These are phyloP conservation scores for Alternaria infectoria DNA, from an alignment of 2,329 filamentous ascomycete species.

Conservation along the genomic window DNA sequence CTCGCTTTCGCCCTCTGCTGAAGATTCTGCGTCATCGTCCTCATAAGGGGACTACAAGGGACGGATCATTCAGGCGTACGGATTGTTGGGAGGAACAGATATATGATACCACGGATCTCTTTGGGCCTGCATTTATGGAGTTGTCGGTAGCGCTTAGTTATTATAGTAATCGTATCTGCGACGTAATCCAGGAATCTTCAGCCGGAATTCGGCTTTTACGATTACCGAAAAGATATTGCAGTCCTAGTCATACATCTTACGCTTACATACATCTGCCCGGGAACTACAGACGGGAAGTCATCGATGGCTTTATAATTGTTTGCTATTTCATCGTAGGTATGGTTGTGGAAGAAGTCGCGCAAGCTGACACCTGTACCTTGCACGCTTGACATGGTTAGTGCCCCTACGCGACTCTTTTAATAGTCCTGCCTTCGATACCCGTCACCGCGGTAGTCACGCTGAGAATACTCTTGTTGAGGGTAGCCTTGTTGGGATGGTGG, in stretches of 20 bases:
- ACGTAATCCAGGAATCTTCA: background rate
- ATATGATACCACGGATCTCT: slow-evolving; percentile 14
- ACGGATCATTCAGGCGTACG: background rate
- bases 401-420: background rate
- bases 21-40: slow-evolving; percentile 39
- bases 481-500: slow-evolving; percentile 5
- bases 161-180: background rate
- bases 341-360: background rate
- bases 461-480: slow-evolving; percentile 12
- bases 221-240: background rate
- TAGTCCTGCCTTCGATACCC: slow-evolving; percentile 17
- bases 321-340: background rate
- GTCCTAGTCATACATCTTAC: background rate
- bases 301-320: background rate
- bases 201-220: background rate
- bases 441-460: slow-evolving; percentile 10
- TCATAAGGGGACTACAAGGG: slow-evolving; percentile 17
- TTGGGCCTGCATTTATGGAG: slow-evolving; percentile 1
- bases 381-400: background rate
- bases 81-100: background rate
- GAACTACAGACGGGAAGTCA: background rate
- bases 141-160: slow-evolving; percentile 1
- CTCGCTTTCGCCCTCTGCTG: slow-evolving; percentile 29
- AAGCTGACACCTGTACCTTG: background rate
- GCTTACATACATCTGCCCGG: background rate